Base-by-base conservation (phyloP, 2,329 filamentous ascomycete genomes). In the Neofusicoccum kwambonambiense region DNA sequence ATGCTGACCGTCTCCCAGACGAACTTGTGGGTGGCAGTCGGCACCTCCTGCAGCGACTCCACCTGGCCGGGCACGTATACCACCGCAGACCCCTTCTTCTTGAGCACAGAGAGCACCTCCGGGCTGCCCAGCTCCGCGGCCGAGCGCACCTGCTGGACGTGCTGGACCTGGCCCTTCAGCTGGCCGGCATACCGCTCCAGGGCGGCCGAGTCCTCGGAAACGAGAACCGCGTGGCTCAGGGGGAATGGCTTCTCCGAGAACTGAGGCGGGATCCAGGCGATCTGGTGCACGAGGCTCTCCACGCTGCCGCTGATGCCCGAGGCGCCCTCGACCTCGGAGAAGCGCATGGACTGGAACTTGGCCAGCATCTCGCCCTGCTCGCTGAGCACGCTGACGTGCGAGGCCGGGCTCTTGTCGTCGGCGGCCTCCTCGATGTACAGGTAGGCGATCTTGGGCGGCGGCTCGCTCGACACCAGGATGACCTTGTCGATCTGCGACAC, bases 241-340 rank as follows among this genome's bases (percentile, higher is more conserved):
- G 62, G 17, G 3, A 75, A 57, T 2, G 74, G 72, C n/a, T 73
- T 69, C 63, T 78, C 75, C 0, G 73, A 66, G 5, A 76, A 72
- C 6, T 54, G 66, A 1, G 74, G 75, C 11, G 78, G 76, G 3
- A 77, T 68, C 79, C 79, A 81, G 6, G 75, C 72, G 4, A 80
- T 50, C 13, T 71, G 71, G 66, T 80, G 76, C 8, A 78, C 75
- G 0, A 80, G 68, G 19, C 73, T 70, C 9, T 75, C 72, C 1
- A 75, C 64, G 37, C 68, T 73, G 8, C 69, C 69, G 17, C 50
- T 56, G 15, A 42, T 52, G 2, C 67, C 69, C 0, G 71, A 47
- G 0, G 69, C 69, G 4, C 72, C 76, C 57, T 80, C 78, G n/a
- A 81, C 71, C 50, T 77, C 76, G 4, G 79, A 74, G 63, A 80